Evolutionary conservation across 345 rosid genomes (phyloP), one percentile per base, ranked within the genome.

Genomic region (Gossypium anomalum): DNA sequence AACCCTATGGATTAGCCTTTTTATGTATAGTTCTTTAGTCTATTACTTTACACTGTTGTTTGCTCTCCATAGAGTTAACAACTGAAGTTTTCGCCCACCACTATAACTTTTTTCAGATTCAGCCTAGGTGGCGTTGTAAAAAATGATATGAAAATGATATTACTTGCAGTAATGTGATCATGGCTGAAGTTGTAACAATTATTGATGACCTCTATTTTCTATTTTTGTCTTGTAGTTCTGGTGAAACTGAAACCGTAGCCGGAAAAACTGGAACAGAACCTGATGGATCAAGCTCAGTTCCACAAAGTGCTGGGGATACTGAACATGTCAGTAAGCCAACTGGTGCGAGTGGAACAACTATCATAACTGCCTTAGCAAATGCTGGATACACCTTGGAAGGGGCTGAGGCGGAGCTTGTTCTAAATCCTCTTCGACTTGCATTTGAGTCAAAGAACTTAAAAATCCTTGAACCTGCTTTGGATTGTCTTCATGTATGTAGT

Each of bases 381-480:
- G 99, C 98, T 67, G 99, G 99, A 29, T 75, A 78, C 20, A 61
- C 66, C 44, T 61, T 61, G 66, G 66, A 61, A 61, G 66, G 66
- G 66, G 66, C 66, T 61, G 66, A 61, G 20, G 66, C 16, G 44
- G 43, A 61, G 83, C 91, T 95, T 89, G 97, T 88, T 78, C 76
- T 95, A 82, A 92, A 88, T 84, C 97, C 97, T 79, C 93, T 95
- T 25, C 91, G 94, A 72, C 89, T 93, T 79, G 97, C 99, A 74
- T 89, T 93, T 74, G 97, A 95, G 85, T 90, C 99, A 20, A 95
- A 90, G 88, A 90, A 86, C 87, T 78, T 89, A 79, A 95, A 89
- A 82, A 79, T 95, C 80, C 75, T 91, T 63, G 98, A 95, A 82
- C 89, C 94, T 85, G 98, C 99, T 70, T 86, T 95, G 90, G 99